Evolutionary conservation across 345 rosid species (phyloP).

Genomic region (Theobroma cacao): DNA sequence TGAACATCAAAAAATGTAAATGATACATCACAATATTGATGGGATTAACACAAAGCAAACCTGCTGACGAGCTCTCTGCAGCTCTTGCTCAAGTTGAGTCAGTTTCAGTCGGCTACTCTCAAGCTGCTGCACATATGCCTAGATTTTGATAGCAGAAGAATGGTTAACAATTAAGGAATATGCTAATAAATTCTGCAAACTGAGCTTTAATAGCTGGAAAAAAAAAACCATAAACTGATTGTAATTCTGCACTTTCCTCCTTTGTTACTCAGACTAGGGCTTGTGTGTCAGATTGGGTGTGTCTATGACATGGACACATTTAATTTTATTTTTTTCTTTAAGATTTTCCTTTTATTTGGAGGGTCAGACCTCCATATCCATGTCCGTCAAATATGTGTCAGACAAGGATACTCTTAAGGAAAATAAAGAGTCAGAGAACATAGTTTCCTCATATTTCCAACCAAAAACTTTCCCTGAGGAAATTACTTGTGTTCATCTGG

Average conservation of each 20-base stretch:
- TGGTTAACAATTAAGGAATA: background rate
- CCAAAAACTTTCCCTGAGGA: background rate
- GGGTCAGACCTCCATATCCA: background rate
- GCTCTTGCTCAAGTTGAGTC: slow-evolving; percentile 90
- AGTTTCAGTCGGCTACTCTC: slow-evolving; percentile 90
- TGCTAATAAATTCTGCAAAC: background rate
- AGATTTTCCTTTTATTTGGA: background rate
- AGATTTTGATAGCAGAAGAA: slow-evolving; percentile 5
- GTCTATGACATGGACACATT: background rate
- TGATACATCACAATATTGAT: slow-evolving; percentile 9
- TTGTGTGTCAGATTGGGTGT: background rate
- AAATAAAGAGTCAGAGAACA: background rate
- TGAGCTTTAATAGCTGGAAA: background rate
- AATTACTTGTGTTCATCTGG: background rate
- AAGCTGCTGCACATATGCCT: slow-evolving; percentile 96
- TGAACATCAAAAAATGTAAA: slow-evolving; percentile 1
- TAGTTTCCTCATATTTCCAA: background rate
- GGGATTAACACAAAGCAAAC: slow-evolving; percentile 31
- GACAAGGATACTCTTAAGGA: background rate
- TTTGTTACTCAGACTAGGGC: too few species aligned
- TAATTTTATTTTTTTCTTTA: background rate
- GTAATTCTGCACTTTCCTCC: background rate
- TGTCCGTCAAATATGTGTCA: background rate
- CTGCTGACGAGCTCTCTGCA: slow-evolving; percentile 96
- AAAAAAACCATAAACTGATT: background rate